phyloP scores from a whole-genome alignment of 345 rosid species.

The Crucihimalaya himalaica region DNA sequence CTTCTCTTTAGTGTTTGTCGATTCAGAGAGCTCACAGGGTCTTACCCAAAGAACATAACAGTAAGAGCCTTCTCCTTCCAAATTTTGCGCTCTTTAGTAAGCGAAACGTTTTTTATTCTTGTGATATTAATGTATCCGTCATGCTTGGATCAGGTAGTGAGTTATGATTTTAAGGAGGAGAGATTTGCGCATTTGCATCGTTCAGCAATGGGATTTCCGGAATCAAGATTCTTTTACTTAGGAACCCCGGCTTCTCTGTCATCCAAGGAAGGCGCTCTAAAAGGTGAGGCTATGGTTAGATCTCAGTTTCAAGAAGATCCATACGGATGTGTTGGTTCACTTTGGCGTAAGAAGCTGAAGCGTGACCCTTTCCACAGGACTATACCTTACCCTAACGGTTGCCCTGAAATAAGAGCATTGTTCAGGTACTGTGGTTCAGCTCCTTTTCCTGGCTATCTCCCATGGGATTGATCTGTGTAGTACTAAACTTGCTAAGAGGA shows the following conservation, averaged over 20 bases:
- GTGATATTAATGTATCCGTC: conserved; percentile 1
- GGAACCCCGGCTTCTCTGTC: conserved; percentile 72
- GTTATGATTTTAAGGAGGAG: conserved; percentile 89
- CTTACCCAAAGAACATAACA: conserved; percentile 84
- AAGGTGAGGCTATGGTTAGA: conserved; percentile 82
- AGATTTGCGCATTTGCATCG: conserved; percentile 85
- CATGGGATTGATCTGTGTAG: conserved; percentile 53
- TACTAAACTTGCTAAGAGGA: conserved; percentile 28
- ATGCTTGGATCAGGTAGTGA: conserved; percentile 64
- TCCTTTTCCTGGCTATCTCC: conserved; percentile 78
- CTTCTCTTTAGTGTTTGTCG: conserved; percentile 89
- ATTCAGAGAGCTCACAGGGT: conserved; percentile 91
- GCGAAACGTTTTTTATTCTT: neutral
- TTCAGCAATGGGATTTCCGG: conserved; percentile 78
- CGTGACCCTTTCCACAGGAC: conserved; percentile 95
- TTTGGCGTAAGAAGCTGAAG: conserved; percentile 75
- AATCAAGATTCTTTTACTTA: conserved; percentile 63
- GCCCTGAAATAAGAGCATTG: conserved; percentile 80
- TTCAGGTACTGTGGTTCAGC: conserved; percentile 77
- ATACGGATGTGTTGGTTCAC: conserved; percentile 78
- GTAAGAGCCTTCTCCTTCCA: conserved; percentile 51
- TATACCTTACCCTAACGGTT: conserved; percentile 87
- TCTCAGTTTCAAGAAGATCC: conserved; percentile 87
- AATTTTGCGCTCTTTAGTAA: neutral
- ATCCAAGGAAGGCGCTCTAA: conserved; percentile 71